Conservation (phyloP, 257 asterid genomes). For the Schizonepeta tenuifolia region DNA sequence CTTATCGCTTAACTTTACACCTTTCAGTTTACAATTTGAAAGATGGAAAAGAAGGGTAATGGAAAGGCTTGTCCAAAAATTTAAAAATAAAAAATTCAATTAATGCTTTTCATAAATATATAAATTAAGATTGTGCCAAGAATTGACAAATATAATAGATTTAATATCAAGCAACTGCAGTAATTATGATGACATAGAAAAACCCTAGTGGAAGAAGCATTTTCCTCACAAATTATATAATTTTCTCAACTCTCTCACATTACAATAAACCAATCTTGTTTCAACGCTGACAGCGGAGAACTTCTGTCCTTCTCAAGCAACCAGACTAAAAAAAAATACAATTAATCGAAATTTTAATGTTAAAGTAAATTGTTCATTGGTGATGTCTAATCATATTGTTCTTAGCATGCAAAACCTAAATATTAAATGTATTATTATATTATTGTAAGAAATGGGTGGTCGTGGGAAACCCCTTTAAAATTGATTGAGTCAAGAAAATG, state of each 20-base stretch:
- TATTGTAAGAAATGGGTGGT: constrained; percentile 37
- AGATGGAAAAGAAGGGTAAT: too few relatives aligned
- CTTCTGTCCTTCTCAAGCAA: constrained; percentile 25
- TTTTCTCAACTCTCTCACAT: neutral
- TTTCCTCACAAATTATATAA: constrained; percentile 3
- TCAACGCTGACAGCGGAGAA: neutral
- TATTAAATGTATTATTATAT: neutral
- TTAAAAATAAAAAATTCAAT: too few relatives aligned
- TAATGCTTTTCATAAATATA: constrained; percentile 1
- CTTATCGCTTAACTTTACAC: too few relatives aligned
- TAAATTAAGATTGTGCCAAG: constrained; percentile 3
- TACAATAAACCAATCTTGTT: neutral
- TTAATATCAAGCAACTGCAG: neutral
- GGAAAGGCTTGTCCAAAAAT: too few relatives aligned
- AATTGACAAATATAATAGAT: constrained; percentile 12
- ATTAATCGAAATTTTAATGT: neutral
- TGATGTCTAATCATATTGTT: constrained; percentile 62
- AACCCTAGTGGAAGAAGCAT: constrained; percentile 46
- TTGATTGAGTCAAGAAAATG: constrained; percentile 38
- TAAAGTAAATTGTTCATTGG: constrained; percentile 28
- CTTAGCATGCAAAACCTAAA: constrained; percentile 9
- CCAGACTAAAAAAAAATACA: neutral
- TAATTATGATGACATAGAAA: constrained; percentile 11
- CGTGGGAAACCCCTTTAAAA: constrained; percentile 25
- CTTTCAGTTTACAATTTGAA: too few relatives aligned